These are phyloP conservation scores for Penicillium digitatum DNA, from an alignment of 2,329 filamentous ascomycete genomes.

Conservation along the genomic window DNA sequence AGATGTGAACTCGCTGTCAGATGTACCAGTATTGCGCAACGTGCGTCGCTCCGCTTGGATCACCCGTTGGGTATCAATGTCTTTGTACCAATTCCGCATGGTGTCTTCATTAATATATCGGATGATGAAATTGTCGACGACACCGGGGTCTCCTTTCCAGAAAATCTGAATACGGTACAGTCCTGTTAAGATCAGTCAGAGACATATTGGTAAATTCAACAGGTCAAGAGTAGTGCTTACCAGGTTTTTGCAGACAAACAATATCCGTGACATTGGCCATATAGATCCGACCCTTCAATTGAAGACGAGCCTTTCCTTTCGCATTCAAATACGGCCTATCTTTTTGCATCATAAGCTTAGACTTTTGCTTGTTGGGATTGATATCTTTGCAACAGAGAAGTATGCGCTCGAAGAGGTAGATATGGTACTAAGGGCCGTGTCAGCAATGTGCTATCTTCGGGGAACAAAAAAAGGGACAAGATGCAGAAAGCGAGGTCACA, in stretches of 20 bases:
- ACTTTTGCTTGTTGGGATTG: conserved; percentile 74
- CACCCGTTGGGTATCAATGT: conserved; percentile 70
- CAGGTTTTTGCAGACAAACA: conserved; percentile 79
- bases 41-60: conserved; percentile 51
- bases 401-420: conserved; percentile 95
- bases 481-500: conserved; percentile 25
- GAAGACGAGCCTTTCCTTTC: conserved; percentile 71
- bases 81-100: conserved; percentile 86
- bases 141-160: conserved; percentile 94
- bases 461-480: not conserved
- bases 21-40: conserved; percentile 54
- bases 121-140: conserved; percentile 95
- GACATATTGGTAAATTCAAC: not conserved
- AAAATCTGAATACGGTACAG: conserved; percentile 96
- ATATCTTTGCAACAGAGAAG: conserved; percentile 95
- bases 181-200: conserved; percentile 49
- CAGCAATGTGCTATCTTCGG: conserved; percentile 10
- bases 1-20: conserved; percentile 73
- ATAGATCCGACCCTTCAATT: conserved; percentile 95
- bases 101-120: conserved; percentile 86
- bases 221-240: conserved; percentile 51
- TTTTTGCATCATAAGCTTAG: conserved; percentile 58
- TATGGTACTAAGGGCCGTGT: conserved; percentile 68
- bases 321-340: conserved; percentile 67
- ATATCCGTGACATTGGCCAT: conserved; percentile 98